Base-by-base conservation (phyloP, 176 grass and related monocot species). In the Tuctoria greenei region DNA sequence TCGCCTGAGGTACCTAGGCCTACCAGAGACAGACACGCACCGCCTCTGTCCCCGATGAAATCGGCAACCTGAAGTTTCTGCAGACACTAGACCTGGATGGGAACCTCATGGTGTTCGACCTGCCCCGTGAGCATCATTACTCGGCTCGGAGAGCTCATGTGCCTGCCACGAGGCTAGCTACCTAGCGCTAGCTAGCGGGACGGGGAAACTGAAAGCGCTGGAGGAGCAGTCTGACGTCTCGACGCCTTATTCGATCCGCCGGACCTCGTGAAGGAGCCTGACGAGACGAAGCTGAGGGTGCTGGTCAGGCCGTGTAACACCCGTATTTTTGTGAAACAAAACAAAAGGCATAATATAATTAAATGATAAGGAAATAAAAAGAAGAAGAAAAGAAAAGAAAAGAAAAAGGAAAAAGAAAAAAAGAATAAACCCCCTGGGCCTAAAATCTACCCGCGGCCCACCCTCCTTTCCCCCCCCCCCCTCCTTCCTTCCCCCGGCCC, bases 1-100 rank as follows among this genome's bases (percentile, higher is more conserved):
- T 21, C 69, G 62, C 40, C 4, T 75, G 41, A 46, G 72, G 72
- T 75, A 75, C 57, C 39, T 46, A 0, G 57, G 72, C 28, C 57
- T 75, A 5, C 40, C 57, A 8, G 41, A 62, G 3, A 75, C 72
- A 21, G n/a, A n/a, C n/a, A n/a, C 39, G 40, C 15, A 75, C 46
- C 7, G 26, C 40, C 55, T 8, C 2, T 5, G 40, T 75, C 26
- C 40, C 55, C 11, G 72, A 75, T 13, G 41, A 13, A 5, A 39
- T 62, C 9, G 72, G 72, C 16, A 35, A 46, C 4, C 57, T 75
- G 4, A 58, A 24, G 41, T 34, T 28, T 41, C 72, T 75, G 39
- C 57, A 62, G 56, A 62, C 25, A 4, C 40, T 75, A 16, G 40
- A 75, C 72, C 24, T 75, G 11, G 40, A 18, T 0, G 57, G 7